Conservation (phyloP, 495 filamentous ascomycete genomes). For the Neohortaea acidophila region DNA sequence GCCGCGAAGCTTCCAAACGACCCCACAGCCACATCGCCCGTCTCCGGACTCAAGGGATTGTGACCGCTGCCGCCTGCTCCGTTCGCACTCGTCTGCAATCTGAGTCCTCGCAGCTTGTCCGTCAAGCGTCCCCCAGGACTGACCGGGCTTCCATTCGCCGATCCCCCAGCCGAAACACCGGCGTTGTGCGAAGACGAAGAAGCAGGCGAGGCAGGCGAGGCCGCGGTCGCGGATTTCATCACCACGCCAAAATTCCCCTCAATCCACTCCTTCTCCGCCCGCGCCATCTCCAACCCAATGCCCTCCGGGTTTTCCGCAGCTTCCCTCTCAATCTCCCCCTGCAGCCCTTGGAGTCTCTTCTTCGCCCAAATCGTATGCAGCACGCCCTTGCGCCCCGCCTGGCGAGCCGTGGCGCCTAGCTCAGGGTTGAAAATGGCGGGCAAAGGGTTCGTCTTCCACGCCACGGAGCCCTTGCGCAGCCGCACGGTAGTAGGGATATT, state of each 20-base stretch:
- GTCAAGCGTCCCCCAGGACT: constrained; percentile 48
- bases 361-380: constrained; percentile 74
- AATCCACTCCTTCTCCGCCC: constrained; percentile 69
- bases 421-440: constrained; percentile 68
- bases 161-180: too few relatives aligned
- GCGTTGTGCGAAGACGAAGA: constrained; percentile 21
- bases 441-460: constrained; percentile 48
- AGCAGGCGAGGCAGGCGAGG: constrained; percentile 19
- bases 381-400: constrained; percentile 60
- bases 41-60: constrained; percentile 44
- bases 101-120: constrained; percentile 63
- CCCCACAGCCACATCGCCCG: constrained; percentile 49
- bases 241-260: constrained; percentile 58
- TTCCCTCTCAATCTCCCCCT: constrained; percentile 27
- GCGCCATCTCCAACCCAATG: constrained; percentile 63
- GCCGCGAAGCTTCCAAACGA: constrained; percentile 37
- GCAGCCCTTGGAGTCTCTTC: constrained; percentile 48
- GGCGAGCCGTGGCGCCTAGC: constrained; percentile 45
- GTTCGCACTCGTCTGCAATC: constrained; percentile 14
- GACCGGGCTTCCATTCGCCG: constrained; percentile 29
- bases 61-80: background rate
- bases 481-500: constrained; percentile 52
- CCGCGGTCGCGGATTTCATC: constrained; percentile 17
- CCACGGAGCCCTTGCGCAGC: constrained; percentile 29
- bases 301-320: constrained; percentile 52